These are phyloP conservation scores for Sporisorium graminicola DNA, from an alignment of 1,284 basidiomycete genomes.

Conservation along the genomic window DNA sequence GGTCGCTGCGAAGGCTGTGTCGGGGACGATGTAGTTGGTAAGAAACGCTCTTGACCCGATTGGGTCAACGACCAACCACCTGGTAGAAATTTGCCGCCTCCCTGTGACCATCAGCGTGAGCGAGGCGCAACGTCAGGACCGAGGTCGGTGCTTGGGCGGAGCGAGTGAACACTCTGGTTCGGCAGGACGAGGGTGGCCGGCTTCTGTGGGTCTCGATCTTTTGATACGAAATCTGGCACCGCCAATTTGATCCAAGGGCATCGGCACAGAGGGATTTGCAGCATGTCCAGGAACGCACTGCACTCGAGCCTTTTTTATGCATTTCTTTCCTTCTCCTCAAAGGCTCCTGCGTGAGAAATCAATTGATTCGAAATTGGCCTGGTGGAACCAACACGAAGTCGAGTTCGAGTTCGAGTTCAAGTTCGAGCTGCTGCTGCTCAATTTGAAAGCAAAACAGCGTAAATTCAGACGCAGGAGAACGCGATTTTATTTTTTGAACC, in stretches of 20 bases:
- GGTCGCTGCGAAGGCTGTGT: too few relatives aligned
- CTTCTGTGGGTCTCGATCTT: slow-evolving; percentile 5
- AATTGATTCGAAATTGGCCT: background rate
- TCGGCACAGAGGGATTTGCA: background rate
- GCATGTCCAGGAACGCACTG: background rate
- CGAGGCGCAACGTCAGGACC: too few relatives aligned
- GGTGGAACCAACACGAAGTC: slow-evolving; percentile 7
- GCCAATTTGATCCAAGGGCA: background rate
- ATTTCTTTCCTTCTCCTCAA: background rate
- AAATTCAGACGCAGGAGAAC: background rate
- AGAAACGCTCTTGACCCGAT: too few relatives aligned
- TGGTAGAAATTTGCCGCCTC: too few relatives aligned
- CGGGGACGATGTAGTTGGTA: too few relatives aligned
- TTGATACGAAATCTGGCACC: background rate
- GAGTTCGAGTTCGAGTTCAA: too few relatives aligned
- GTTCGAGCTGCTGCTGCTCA: background rate
- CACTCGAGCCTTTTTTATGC: background rate
- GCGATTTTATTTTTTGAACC: background rate
- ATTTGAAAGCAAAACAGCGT: slow-evolving; percentile 4
- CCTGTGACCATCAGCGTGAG: too few relatives aligned
- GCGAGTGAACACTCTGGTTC: background rate
- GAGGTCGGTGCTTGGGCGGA: too few relatives aligned
- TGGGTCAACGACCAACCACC: too few relatives aligned
- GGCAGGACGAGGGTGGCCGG: background rate
- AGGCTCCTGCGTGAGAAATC: background rate